Percentiles rank a stretch among this genome's conserved stretches.
Evolutionary conservation across 2,329 filamentous ascomycete genomes (phyloP).

Genomic region (Lasiodiplodia citricola): DNA sequence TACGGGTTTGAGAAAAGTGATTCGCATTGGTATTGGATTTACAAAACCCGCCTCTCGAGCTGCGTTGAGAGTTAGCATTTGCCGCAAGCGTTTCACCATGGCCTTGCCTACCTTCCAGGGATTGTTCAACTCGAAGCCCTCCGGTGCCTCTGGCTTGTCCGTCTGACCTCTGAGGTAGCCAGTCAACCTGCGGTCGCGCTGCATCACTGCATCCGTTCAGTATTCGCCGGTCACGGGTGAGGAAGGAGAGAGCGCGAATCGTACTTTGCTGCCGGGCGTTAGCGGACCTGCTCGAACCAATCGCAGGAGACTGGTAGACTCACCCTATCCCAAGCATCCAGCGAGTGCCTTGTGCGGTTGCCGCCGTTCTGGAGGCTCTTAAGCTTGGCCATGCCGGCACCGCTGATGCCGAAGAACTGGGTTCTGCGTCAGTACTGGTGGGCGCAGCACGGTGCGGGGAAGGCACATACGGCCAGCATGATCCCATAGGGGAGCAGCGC

Average conservation of each 20-base stretch:
- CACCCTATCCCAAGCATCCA: slow-evolving; percentile 70
- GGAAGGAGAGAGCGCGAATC: slow-evolving; percentile 32
- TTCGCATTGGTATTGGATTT: slow-evolving; percentile 27
- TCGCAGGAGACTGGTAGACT: slow-evolving; percentile 35
- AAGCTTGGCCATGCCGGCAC: slow-evolving; percentile 62
- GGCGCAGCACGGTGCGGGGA: slow-evolving; percentile 26
- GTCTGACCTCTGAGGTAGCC: slow-evolving; percentile 66
- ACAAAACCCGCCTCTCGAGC: slow-evolving; percentile 47
- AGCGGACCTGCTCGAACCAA: slow-evolving; percentile 38
- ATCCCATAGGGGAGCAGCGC: slow-evolving; percentile 68
- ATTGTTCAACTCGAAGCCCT: slow-evolving; percentile 70
- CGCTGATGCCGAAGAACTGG: slow-evolving; percentile 67
- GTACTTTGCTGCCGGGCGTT: slow-evolving; percentile 60
- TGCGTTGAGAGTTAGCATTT: slow-evolving; percentile 37
- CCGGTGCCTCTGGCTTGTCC: slow-evolving; percentile 62
- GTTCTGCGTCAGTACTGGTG: slow-evolving; percentile 9
- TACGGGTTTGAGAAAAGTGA: neutral
- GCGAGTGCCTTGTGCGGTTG: slow-evolving; percentile 64
- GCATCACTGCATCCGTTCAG: slow-evolving; percentile 63
- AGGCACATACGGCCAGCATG: slow-evolving; percentile 61
- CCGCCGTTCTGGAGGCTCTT: slow-evolving; percentile 67
- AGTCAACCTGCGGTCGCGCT: slow-evolving; percentile 67
- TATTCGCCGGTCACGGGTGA: slow-evolving; percentile 30
- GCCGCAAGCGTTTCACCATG: neutral
- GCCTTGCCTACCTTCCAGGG: slow-evolving; percentile 59